phyloP scores from a whole-genome alignment of 75 land plant genomes.

The Pinus taeda region DNA sequence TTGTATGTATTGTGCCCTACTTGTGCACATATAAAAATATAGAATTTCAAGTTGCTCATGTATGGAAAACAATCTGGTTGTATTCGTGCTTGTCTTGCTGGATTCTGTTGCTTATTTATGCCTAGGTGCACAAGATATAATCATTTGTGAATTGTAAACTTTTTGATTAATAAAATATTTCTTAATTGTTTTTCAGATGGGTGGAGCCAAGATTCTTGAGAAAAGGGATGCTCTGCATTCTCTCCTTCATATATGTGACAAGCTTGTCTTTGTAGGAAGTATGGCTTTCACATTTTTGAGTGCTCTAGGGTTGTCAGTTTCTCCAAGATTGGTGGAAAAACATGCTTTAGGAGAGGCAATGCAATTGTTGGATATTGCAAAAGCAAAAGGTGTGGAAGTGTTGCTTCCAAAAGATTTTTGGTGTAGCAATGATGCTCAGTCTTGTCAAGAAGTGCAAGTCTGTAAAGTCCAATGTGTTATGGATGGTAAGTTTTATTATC shows the following conservation, averaged over 20 bases:
- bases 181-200: conserved; percentile 47
- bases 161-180: neutral
- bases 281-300: conserved; percentile 63
- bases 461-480: conserved; percentile 28
- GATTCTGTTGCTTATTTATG: neutral
- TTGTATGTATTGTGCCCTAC: too few species aligned
- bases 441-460: conserved; percentile 11
- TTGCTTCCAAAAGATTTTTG: conserved; percentile 54
- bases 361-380: conserved; percentile 36
- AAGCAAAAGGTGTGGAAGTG: conserved; percentile 23
- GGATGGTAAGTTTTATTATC: conserved; percentile 35
- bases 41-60: neutral
- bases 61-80: neutral
- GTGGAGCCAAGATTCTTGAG: conserved; percentile 53
- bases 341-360: conserved; percentile 29
- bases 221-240: conserved; percentile 40
- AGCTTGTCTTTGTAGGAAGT: conserved; percentile 47
- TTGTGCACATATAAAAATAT: too few species aligned
- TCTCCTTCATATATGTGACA: conserved; percentile 55
- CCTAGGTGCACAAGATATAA: neutral
- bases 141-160: neutral
- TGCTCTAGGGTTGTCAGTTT: conserved; percentile 45
- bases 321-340: conserved; percentile 31
- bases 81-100: neutral
- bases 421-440: conserved; percentile 27